These are phyloP conservation scores for Stagonosporopsis tanaceti DNA, from an alignment of 2,329 filamentous ascomycete species.

Conservation along the genomic window DNA sequence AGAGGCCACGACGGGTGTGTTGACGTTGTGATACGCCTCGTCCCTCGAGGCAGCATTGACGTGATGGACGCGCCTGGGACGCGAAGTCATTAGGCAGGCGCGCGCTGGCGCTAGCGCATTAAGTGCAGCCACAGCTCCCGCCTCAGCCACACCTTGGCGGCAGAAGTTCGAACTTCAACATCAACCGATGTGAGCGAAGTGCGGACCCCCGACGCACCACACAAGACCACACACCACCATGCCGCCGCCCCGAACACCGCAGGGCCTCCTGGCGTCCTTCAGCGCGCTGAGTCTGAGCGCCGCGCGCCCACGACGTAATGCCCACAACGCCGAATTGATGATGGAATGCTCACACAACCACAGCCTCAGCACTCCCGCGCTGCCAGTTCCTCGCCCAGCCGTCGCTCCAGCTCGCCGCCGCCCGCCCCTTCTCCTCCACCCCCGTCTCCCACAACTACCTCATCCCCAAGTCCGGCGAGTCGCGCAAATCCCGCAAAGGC, in stretches of 20 bases:
- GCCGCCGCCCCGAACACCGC: constrained; percentile 51
- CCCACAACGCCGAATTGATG: constrained; percentile 33
- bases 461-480: constrained; percentile 78
- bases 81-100: constrained; percentile 19
- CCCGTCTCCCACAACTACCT: constrained; percentile 74
- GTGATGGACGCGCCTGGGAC: constrained; percentile 28
- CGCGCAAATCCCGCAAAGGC: constrained; percentile 88
- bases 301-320: constrained; percentile 34
- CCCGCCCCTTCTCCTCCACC: constrained; percentile 77
- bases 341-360: neutral
- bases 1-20: constrained; percentile 5
- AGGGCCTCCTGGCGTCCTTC: constrained; percentile 47
- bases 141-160: constrained; percentile 31
- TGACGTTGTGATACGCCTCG: constrained; percentile 11
- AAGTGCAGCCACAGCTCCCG: constrained; percentile 18
- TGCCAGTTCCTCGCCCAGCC: constrained; percentile 42
- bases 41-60: constrained; percentile 18
- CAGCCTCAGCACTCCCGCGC: constrained; percentile 37
- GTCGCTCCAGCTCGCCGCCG: neutral
- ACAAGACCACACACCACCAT: constrained; percentile 36
- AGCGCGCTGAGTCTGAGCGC: constrained; percentile 36
- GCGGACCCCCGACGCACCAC: neutral
- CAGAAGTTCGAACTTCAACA: constrained; percentile 32
- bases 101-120: neutral
- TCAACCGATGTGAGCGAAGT: neutral